Evolutionary conservation across 23 red algal species (phyloP).

Genomic region (Gracilaria vermiculophylla): DNA sequence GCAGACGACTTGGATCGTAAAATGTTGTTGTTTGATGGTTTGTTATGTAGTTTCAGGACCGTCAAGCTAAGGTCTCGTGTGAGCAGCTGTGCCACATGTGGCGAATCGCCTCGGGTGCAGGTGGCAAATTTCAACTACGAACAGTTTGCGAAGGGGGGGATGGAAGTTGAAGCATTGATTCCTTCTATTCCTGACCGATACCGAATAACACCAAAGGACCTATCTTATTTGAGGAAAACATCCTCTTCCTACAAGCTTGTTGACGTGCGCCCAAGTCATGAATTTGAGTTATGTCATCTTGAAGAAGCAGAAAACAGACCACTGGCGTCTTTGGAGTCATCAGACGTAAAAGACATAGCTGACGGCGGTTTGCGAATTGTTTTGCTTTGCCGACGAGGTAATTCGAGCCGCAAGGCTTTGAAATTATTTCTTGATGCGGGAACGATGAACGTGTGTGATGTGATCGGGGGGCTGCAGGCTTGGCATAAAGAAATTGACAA

Average conservation of each 20-base stretch:
- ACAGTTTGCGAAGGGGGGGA: constrained; percentile 30
- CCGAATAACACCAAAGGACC: constrained; percentile 19
- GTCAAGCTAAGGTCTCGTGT: constrained; percentile 68
- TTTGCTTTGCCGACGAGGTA: constrained; percentile 48
- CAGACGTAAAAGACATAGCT: background rate
- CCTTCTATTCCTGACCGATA: background rate
- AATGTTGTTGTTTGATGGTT: constrained; percentile 86
- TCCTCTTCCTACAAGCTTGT: constrained; percentile 26
- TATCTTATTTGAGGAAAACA: background rate
- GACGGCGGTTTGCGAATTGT: background rate
- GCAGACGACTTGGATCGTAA: constrained; percentile 31
- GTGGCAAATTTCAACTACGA: constrained; percentile 76
- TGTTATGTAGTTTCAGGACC: constrained; percentile 37
- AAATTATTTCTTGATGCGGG: background rate
- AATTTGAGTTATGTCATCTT: constrained; percentile 83
- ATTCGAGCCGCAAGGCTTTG: constrained; percentile 33
- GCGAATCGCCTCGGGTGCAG: background rate
- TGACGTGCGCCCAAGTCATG: constrained; percentile 76
- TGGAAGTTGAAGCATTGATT: background rate
- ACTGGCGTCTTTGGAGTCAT: constrained; percentile 28
- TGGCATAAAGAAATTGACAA: constrained; percentile 59
- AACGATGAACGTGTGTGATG: constrained; percentile 34
- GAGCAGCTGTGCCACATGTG: constrained; percentile 58
- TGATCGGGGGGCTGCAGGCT: constrained; percentile 36
- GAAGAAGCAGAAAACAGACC: constrained; percentile 67